Evolutionary conservation across 2,329 filamentous ascomycete species (phyloP).

Genomic region (Penicillium sp.): DNA sequence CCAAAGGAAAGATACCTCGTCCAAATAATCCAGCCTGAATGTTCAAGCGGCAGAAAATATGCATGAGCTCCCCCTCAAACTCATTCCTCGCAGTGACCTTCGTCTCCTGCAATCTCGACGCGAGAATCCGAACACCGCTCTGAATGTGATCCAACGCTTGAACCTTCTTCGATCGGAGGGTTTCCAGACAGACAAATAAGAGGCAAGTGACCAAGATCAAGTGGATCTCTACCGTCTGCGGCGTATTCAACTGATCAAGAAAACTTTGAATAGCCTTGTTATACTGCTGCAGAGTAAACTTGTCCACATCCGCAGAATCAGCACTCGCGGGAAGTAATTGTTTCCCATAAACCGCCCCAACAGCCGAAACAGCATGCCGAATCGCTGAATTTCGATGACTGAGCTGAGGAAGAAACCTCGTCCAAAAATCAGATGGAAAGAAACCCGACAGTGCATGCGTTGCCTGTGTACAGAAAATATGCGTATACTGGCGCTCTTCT

Average conservation of each 20-base stretch:
- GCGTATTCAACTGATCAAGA: conserved; percentile 35
- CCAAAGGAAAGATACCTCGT: conserved; percentile 7
- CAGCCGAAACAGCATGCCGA: conserved; percentile 55
- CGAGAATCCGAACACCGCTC: conserved; percentile 27
- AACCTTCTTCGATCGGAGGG: conserved; percentile 21
- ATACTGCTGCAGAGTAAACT: conserved; percentile 53
- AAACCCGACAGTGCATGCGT: conserved; percentile 50
- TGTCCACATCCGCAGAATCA: conserved; percentile 17
- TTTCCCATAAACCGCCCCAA: conserved; percentile 54
- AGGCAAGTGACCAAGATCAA: conserved; percentile 27
- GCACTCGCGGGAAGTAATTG: background rate
- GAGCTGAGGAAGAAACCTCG: conserved; percentile 51
- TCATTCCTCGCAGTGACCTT: background rate
- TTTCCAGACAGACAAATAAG: conserved; percentile 31
- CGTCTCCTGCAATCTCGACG: conserved; percentile 7
- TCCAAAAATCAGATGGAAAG: conserved; percentile 39
- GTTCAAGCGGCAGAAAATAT: conserved; percentile 26
- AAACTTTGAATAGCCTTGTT: conserved; percentile 52
- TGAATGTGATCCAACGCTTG: conserved; percentile 29
- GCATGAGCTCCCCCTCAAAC: conserved; percentile 27
- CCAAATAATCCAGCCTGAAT: conserved; percentile 29
- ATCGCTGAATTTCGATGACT: conserved; percentile 53
- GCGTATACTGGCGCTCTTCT: conserved; percentile 43
- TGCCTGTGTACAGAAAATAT: conserved; percentile 48
- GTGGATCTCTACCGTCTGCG: conserved; percentile 9